A percentile compares a stretch with the other conserved stretches of the same genome.
Conservation (phyloP, 805 yeast species). For the Myxozyma kluyveri region DNA sequence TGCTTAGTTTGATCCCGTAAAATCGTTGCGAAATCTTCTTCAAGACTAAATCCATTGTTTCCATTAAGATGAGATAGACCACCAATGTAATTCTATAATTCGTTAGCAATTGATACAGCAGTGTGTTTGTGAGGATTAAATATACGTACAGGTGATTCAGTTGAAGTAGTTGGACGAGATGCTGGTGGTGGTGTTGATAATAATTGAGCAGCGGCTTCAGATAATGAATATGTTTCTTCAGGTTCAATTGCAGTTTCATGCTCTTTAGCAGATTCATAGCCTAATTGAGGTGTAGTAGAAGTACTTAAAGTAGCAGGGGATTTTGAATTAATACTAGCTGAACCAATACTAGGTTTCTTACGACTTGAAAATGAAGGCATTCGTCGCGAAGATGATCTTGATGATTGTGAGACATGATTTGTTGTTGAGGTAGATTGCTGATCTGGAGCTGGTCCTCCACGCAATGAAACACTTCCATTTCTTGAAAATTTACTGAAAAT, state of each 20-base stretch:
- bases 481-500: conserved; percentile 9
- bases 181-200: not conserved
- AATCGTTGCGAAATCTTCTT: conserved; percentile 30
- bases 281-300: too few relatives aligned
- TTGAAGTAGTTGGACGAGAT: not conserved
- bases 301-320: too few relatives aligned
- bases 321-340: too few relatives aligned
- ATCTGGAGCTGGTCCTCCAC: too few relatives aligned
- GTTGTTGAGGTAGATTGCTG: too few relatives aligned
- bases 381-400: too few relatives aligned
- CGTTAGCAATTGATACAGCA: too few relatives aligned
- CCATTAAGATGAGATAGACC: conserved; percentile 5
- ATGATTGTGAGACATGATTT: too few relatives aligned
- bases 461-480: not conserved
- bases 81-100: conserved; percentile 3
- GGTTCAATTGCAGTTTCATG: not conserved
- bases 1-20: conserved; percentile 11
- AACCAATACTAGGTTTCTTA: too few relatives aligned
- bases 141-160: conserved; percentile 10
- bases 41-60: conserved; percentile 23
- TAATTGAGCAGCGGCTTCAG: too few relatives aligned
- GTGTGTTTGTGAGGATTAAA: too few relatives aligned
- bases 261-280: not conserved
- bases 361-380: too few relatives aligned
- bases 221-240: not conserved